Evolutionary conservation across 2,329 filamentous ascomycete species (phyloP).

Genomic region (Fusarium sp.): DNA sequence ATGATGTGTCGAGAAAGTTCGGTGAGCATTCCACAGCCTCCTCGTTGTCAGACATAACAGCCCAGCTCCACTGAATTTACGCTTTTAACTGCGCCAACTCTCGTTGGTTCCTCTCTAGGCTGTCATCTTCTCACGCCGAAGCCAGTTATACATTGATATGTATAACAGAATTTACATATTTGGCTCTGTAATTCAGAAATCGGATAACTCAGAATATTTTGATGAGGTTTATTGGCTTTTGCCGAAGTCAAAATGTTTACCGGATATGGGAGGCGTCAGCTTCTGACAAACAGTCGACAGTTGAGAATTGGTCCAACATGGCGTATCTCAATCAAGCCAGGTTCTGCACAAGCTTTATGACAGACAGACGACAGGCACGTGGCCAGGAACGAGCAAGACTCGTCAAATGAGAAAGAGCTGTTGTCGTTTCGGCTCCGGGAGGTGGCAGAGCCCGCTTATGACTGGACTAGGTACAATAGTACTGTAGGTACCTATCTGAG

Average conservation of each 20-base stretch:
- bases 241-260: not conserved
- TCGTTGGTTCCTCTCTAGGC: not conserved
- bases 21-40: constrained; percentile 35
- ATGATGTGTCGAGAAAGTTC: constrained; percentile 34
- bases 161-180: constrained; percentile 9
- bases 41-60: constrained; percentile 2
- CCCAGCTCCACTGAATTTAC: constrained; percentile 7
- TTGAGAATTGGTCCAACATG: constrained; percentile 20
- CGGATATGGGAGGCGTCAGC: not conserved
- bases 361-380: constrained; percentile 21
- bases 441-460: constrained; percentile 17
- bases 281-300: constrained; percentile 25
- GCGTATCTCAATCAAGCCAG: constrained; percentile 13
- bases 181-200: not conserved
- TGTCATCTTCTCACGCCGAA: not conserved
- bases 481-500: not conserved
- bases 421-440: constrained; percentile 28
- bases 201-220: not conserved
- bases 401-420: constrained; percentile 17
- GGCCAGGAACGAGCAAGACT: constrained; percentile 29
- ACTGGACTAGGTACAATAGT: constrained; percentile 5
- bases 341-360: constrained; percentile 33
- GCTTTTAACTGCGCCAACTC: not conserved
- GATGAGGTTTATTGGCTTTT: not conserved
- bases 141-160: not conserved